phyloP scores from a whole-genome alignment of 179 eudicot species.

The Sideroxylon spinosum region DNA sequence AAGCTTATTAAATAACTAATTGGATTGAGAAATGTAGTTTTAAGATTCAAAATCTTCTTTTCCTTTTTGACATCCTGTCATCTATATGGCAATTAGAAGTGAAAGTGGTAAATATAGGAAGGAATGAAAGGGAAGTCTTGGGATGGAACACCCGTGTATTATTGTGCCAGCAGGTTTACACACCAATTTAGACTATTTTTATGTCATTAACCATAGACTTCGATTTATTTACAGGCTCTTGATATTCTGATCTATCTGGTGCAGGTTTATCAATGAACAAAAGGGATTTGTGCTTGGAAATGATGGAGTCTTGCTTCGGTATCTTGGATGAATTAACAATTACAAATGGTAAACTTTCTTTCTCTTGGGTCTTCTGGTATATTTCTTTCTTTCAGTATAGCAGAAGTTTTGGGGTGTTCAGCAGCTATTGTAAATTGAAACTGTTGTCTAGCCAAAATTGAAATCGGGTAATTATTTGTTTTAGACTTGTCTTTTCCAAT shows the following conservation, averaged over 20 bases:
- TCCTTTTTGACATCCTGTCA: neutral
- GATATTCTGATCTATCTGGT: conserved; percentile 12
- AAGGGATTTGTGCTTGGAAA: conserved; percentile 92
- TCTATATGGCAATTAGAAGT: neutral
- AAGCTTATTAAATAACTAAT: neutral
- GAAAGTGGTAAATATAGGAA: neutral
- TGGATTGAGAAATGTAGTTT: neutral
- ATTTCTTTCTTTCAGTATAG: no score
- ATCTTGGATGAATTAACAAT: conserved; percentile 58
- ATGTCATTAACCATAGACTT: no score
- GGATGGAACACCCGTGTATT: neutral
- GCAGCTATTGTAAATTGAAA: no score
- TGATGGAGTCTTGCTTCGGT: conserved; percentile 92
- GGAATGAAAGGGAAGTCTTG: neutral
- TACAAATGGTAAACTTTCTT: conserved; percentile 10
- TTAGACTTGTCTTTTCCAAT: no score
- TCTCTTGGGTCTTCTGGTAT: neutral
- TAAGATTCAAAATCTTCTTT: neutral
- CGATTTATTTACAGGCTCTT: no score
- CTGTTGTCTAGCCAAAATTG: no score
- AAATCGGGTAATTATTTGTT: no score
- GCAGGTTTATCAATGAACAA: conserved; percentile 78
- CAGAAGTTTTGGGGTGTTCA: no score
- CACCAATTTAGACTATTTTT: neutral
- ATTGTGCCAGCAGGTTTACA: neutral